phyloP scores from a whole-genome alignment of 306 rosid species.

The Vigna reflexopilosa region DNA sequence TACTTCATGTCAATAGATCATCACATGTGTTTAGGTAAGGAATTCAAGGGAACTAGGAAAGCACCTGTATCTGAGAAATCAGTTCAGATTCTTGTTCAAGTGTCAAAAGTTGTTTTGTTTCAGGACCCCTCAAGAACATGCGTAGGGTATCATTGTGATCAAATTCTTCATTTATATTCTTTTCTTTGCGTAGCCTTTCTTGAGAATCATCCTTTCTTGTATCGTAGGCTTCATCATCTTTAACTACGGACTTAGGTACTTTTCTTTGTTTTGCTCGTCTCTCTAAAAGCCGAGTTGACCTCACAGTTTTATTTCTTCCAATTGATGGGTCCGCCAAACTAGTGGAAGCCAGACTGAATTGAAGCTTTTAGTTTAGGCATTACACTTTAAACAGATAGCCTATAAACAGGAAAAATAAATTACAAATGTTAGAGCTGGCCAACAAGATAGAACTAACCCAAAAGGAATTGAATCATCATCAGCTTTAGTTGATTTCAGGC shows the following conservation, averaged over 20 bases:
- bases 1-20: conserved; percentile 41
- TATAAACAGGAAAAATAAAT: conserved; percentile 42
- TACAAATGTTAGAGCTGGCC: conserved; percentile 33
- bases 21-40: conserved; percentile 20
- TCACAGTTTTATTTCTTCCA: conserved; percentile 60
- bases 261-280: conserved; percentile 76
- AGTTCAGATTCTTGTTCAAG: conserved; percentile 75
- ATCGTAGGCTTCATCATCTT: conserved; percentile 48
- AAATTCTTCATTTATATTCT: conserved; percentile 62
- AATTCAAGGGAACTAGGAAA: conserved; percentile 34
- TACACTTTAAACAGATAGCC: conserved; percentile 46
- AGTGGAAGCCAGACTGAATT: conserved; percentile 48
- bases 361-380: conserved; percentile 45
- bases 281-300: conserved; percentile 79
- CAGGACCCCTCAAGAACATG: conserved; percentile 73
- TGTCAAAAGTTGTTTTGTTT: conserved; percentile 82
- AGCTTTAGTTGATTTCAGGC: conserved; percentile 52
- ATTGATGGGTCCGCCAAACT: conserved; percentile 48
- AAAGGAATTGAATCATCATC: conserved; percentile 56
- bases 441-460: conserved; percentile 64
- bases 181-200: conserved; percentile 49
- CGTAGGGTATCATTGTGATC: conserved; percentile 72
- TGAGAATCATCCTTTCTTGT: conserved; percentile 47
- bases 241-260: conserved; percentile 52
- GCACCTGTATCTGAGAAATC: conserved; percentile 79